Conservation (phyloP, 768 basidiomycete genomes). For the Psilocybe sp. region DNA sequence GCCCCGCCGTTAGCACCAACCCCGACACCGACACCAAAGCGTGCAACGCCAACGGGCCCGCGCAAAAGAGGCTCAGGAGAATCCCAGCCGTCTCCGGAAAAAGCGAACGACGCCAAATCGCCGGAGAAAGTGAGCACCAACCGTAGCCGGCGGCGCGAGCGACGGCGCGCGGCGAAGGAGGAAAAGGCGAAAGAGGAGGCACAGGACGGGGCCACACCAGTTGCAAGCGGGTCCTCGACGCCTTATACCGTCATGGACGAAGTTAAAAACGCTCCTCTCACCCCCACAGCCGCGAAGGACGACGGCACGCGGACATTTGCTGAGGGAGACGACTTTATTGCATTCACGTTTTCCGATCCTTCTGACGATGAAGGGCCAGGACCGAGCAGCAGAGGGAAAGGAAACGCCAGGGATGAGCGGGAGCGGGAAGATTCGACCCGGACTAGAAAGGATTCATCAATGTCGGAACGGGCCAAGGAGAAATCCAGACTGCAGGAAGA, state of each 20-base stretch:
- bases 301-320: conserved; percentile 19
- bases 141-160: conserved; percentile 2
- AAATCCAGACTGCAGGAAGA: conserved; percentile 9
- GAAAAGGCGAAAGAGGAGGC: neutral
- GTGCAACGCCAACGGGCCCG: too few relatives aligned
- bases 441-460: neutral
- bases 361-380: conserved; percentile 14
- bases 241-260: conserved; percentile 6
- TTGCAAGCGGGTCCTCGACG: conserved; percentile 16
- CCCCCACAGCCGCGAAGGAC: neutral
- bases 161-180: conserved; percentile 8
- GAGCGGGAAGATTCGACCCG: neutral
- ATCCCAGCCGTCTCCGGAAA: too few relatives aligned
- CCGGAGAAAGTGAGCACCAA: neutral
- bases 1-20: too few relatives aligned
- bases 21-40: too few relatives aligned
- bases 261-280: neutral
- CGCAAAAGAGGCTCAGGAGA: too few relatives aligned
- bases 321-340: conserved; percentile 29
- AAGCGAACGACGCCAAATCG: too few relatives aligned
- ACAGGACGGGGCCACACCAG: conserved; percentile 3
- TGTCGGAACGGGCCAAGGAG: conserved; percentile 2
- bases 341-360: conserved; percentile 18
- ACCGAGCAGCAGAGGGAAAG: conserved; percentile 10
- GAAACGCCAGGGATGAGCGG: conserved; percentile 15